Evolutionary conservation across 768 basidiomycete species (phyloP).

Genomic region (Russula compacta): DNA sequence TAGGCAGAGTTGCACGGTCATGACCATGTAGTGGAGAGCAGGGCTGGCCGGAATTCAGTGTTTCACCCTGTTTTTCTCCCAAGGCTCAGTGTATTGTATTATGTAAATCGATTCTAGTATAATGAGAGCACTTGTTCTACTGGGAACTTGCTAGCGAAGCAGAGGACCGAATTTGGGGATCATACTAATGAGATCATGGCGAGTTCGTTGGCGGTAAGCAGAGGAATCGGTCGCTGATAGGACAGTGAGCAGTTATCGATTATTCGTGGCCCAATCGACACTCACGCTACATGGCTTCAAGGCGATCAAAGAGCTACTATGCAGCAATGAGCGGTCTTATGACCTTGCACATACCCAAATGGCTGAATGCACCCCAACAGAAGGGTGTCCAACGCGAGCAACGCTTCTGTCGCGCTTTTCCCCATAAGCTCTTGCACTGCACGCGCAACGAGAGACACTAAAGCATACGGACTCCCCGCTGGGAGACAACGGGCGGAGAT

Average conservation of each 20-base stretch:
- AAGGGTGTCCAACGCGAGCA: neutral
- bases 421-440: neutral
- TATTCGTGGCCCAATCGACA: neutral
- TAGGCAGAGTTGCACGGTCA: neutral
- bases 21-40: neutral
- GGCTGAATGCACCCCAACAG: neutral
- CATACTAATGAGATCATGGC: neutral
- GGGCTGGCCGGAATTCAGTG: neutral
- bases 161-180: neutral
- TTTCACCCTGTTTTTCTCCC: too few relatives aligned
- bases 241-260: neutral
- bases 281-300: neutral
- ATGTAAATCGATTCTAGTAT: neutral
- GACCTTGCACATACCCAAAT: neutral
- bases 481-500: too few relatives aligned
- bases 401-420: neutral
- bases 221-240: neutral
- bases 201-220: neutral
- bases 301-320: neutral
- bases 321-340: neutral
- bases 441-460: too few relatives aligned
- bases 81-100: neutral
- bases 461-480: too few relatives aligned
- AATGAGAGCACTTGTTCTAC: neutral
- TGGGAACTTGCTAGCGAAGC: neutral